phyloP scores from a whole-genome alignment of 1,284 basidiomycete species.

The Hortiboletus rubellus region DNA sequence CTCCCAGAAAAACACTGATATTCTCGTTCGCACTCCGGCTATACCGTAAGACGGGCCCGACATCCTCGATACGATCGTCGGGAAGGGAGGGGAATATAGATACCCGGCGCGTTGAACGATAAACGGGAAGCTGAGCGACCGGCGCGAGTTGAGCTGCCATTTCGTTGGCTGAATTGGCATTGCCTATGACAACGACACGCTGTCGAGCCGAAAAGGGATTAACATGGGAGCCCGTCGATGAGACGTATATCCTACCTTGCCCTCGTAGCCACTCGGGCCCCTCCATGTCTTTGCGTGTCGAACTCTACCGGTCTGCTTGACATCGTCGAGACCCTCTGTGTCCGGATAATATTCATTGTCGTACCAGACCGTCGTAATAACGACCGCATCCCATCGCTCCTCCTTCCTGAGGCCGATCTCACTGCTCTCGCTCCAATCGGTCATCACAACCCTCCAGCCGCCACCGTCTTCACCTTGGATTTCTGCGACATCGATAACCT shows the following conservation, averaged over 20 bases:
- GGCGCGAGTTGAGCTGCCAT: conserved; percentile 45
- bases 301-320: conserved; percentile 32
- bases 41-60: conserved; percentile 42
- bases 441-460: conserved; percentile 43
- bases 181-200: conserved; percentile 47
- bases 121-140: conserved; percentile 40
- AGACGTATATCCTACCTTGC: conserved; percentile 37
- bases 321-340: conserved; percentile 39
- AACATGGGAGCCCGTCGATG: not conserved
- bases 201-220: conserved; percentile 16
- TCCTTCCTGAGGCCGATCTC: conserved; percentile 17
- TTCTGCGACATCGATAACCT: conserved; percentile 42
- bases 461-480: conserved; percentile 16
- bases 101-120: conserved; percentile 45
- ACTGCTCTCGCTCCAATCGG: conserved; percentile 37
- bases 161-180: conserved; percentile 51
- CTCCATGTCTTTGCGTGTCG: conserved; percentile 42
- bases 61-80: conserved; percentile 42
- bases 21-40: conserved; percentile 20
- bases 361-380: conserved; percentile 46
- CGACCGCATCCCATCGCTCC: conserved; percentile 48
- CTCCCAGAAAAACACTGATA: conserved; percentile 37
- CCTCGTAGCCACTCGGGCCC: conserved; percentile 39
- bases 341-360: conserved; percentile 45
- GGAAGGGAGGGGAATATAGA: conserved; percentile 43